Conservation (phyloP, 495 filamentous ascomycete species). For the Penicillium argentinense region DNA sequence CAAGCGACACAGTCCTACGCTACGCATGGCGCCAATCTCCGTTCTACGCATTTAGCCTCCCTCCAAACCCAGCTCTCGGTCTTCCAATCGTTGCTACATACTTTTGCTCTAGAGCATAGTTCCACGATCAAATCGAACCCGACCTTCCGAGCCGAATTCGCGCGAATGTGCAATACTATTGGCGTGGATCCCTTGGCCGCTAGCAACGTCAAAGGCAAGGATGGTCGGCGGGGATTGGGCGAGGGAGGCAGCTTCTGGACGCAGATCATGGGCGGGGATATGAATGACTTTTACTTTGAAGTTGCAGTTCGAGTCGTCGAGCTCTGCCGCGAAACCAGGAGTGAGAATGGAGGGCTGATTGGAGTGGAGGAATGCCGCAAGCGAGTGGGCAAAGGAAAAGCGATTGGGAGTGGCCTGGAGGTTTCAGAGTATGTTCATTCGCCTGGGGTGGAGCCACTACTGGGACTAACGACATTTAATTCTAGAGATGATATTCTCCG, state of each 20-base stretch:
- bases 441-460: too few species aligned
- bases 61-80: conserved; percentile 90
- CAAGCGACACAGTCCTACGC: conserved; percentile 83
- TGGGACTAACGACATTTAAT: neutral
- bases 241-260: conserved; percentile 78
- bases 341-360: conserved; percentile 90
- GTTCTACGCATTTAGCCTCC: conserved; percentile 74
- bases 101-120: conserved; percentile 90
- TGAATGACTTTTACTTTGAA: conserved; percentile 99
- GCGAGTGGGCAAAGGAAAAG: conserved; percentile 64
- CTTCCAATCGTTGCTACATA: conserved; percentile 89
- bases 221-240: conserved; percentile 40
- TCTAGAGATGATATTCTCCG: conserved; percentile 84
- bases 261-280: conserved; percentile 82
- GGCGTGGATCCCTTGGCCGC: conserved; percentile 90
- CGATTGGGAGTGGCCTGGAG: conserved; percentile 68
- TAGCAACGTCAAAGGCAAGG: conserved; percentile 59
- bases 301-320: conserved; percentile 92
- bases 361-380: conserved; percentile 79
- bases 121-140: conserved; percentile 95
- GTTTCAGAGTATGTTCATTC: conserved; percentile 58
- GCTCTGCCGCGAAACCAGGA: conserved; percentile 81
- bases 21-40: conserved; percentile 80
- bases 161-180: conserved; percentile 96
- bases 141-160: conserved; percentile 92